A percentile compares a stretch with the other conserved stretches of the same genome.
Conservation (phyloP, 1,284 basidiomycete species). For the Ganoderma sinense region DNA sequence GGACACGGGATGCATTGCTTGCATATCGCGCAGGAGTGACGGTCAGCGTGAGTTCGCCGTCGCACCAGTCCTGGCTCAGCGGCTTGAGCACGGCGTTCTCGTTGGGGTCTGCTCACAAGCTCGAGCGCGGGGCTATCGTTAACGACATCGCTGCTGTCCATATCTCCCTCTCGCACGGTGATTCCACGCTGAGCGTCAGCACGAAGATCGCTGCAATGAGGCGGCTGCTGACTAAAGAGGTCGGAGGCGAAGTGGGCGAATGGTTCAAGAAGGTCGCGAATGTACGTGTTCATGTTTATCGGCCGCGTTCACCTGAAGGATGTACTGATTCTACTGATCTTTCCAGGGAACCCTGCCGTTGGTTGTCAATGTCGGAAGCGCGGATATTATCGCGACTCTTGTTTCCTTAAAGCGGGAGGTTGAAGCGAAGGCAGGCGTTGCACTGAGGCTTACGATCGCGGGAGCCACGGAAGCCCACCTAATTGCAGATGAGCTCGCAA, state of each 20-base stretch:
- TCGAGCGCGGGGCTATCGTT: constrained; percentile 57
- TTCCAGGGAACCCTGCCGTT: constrained; percentile 58
- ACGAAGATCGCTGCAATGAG: constrained; percentile 73
- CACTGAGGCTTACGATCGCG: constrained; percentile 64
- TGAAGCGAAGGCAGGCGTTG: constrained; percentile 51
- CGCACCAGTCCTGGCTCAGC: constrained; percentile 51
- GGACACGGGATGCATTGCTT: constrained; percentile 73
- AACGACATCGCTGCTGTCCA: constrained; percentile 61
- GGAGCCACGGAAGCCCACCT: constrained; percentile 81
- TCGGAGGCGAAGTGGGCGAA: constrained; percentile 54
- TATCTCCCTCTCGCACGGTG: constrained; percentile 49
- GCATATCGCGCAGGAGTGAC: constrained; percentile 48
- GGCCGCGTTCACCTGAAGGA: neutral
- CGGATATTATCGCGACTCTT: constrained; percentile 83
- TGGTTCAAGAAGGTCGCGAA: constrained; percentile 58
- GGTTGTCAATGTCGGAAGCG: constrained; percentile 64
- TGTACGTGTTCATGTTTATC: constrained; percentile 10
- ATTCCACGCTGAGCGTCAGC: constrained; percentile 56
- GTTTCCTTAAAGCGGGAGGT: constrained; percentile 79
- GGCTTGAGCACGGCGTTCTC: constrained; percentile 61
- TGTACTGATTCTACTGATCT: neutral
- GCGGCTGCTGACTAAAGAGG: constrained; percentile 59
- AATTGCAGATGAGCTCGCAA: constrained; percentile 77
- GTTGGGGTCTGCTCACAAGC: constrained; percentile 51
- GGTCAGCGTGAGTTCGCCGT: constrained; percentile 51